Conservation (phyloP, 345 rosid genomes). For the Xanthoceras sorbifolium region DNA sequence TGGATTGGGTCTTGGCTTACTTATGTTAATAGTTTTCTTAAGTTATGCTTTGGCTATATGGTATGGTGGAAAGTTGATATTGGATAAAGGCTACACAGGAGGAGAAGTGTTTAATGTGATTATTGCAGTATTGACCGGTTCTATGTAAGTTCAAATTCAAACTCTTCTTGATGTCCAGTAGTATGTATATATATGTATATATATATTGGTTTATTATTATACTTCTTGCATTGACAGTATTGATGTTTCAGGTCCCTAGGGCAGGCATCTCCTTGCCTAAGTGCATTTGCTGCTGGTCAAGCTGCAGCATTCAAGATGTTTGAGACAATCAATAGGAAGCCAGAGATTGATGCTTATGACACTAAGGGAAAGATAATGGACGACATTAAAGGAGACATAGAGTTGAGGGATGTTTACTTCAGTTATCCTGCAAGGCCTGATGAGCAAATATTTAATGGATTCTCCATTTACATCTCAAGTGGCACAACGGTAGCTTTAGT, state of each 20-base stretch:
- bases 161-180: background rate
- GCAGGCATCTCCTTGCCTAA: constrained; percentile 76
- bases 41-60: constrained; percentile 76
- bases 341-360: constrained; percentile 66
- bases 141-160: constrained; percentile 56
- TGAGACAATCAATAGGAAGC: constrained; percentile 69
- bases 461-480: constrained; percentile 60
- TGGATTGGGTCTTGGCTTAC: constrained; percentile 69
- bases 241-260: constrained; percentile 74
- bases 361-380: constrained; percentile 50
- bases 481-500: constrained; percentile 79
- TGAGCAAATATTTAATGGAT: constrained; percentile 65
- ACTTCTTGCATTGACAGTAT: background rate
- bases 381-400: constrained; percentile 70
- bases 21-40: constrained; percentile 43
- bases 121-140: constrained; percentile 69
- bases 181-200: background rate
- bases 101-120: constrained; percentile 76
- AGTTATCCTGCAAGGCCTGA: constrained; percentile 80
- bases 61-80: constrained; percentile 78
- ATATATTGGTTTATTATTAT: background rate
- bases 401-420: constrained; percentile 62
- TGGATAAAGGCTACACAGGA: constrained; percentile 71
- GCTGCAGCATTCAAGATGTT: constrained; percentile 85
- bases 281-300: constrained; percentile 74